These are phyloP conservation scores for Kewa caespitosa DNA, from an alignment of 179 eudicot genomes.

Conservation along the genomic window DNA sequence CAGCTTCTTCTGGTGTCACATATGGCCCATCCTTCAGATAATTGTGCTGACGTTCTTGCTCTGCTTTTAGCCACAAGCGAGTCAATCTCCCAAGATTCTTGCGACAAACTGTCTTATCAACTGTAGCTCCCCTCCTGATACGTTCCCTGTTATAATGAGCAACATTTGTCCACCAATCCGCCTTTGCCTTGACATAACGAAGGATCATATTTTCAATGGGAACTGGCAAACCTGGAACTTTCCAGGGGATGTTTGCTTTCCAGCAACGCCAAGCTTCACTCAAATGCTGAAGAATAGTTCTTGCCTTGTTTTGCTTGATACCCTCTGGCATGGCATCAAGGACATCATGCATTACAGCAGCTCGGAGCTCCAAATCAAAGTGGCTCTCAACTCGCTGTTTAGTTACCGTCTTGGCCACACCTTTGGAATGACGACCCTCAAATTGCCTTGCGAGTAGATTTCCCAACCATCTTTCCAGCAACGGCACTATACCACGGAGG, in stretches of 20 bases:
- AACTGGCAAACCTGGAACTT: slow-evolving; percentile 98
- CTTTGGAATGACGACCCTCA: slow-evolving; percentile 98
- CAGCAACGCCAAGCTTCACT: slow-evolving; percentile 99
- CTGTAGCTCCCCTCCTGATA: slow-evolving; percentile 97
- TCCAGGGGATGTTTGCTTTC: slow-evolving; percentile 99
- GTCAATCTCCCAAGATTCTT: slow-evolving; percentile 97
- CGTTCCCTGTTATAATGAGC: slow-evolving; percentile 99
- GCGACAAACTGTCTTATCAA: slow-evolving; percentile 96
- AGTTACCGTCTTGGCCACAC: slow-evolving; percentile 98
- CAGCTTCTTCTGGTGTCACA: slow-evolving; percentile 99
- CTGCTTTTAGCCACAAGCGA: slow-evolving; percentile 98
- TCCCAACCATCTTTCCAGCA: slow-evolving; percentile 96
- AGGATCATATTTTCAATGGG: slow-evolving; percentile 99
- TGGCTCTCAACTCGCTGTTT: slow-evolving; percentile 99
- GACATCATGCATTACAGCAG: slow-evolving; percentile 99
- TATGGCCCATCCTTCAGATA: slow-evolving; percentile 98
- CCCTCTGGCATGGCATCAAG: slow-evolving; percentile 99
- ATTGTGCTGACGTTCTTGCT: slow-evolving; percentile 98
- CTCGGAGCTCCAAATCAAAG: slow-evolving; percentile 98
- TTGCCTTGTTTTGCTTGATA: slow-evolving; percentile 91
- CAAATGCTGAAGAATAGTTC: slow-evolving; percentile 95
- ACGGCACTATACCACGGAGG: slow-evolving; percentile 96
- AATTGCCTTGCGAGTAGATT: slow-evolving; percentile 94
- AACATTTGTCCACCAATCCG: slow-evolving; percentile 99
- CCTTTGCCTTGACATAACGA: slow-evolving; percentile 98